A percentile compares a stretch with the other conserved stretches of the same genome.
Conservation (phyloP, 1,139 yeast species). For the Debaryomycetaceae sp. region DNA sequence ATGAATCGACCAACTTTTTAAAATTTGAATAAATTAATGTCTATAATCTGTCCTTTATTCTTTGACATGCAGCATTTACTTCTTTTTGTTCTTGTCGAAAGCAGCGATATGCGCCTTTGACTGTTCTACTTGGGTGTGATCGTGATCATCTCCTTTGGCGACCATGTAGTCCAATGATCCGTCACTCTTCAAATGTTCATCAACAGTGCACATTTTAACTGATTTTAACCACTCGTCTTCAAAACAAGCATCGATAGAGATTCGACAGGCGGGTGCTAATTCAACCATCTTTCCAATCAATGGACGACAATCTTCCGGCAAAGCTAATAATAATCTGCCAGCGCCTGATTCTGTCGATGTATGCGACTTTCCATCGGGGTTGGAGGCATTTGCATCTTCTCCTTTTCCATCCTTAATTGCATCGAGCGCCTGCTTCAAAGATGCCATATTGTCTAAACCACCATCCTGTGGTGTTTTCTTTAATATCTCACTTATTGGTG, state of each 20-base stretch:
- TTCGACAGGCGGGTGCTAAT: slow-evolving; percentile 81
- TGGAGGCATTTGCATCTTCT: slow-evolving; percentile 17
- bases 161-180: slow-evolving; percentile 34
- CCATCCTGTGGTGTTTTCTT: slow-evolving; percentile 35
- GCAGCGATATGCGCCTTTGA: slow-evolving; percentile 95
- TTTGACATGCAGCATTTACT: slow-evolving; percentile 15
- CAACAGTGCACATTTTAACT: slow-evolving; percentile 67
- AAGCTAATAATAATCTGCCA: slow-evolving; percentile 62
- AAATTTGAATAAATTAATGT: background rate
- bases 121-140: slow-evolving; percentile 86
- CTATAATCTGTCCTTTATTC: background rate
- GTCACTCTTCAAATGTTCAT: slow-evolving; percentile 29
- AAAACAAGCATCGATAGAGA: slow-evolving; percentile 80
- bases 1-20: background rate
- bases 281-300: slow-evolving; percentile 74
- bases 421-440: slow-evolving; percentile 20
- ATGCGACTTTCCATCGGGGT: slow-evolving; percentile 38
- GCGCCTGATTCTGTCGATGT: slow-evolving; percentile 66
- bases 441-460: slow-evolving; percentile 20
- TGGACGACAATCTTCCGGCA: slow-evolving; percentile 65
- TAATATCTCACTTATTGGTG: slow-evolving; percentile 39
- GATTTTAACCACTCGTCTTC: slow-evolving; percentile 70
- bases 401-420: background rate
- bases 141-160: slow-evolving; percentile 54
- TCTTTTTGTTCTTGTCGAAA: slow-evolving; percentile 71